Evolutionary conservation across 148 eudicot genomes (phyloP).

Genomic region (Rhododendron griersonianum): DNA sequence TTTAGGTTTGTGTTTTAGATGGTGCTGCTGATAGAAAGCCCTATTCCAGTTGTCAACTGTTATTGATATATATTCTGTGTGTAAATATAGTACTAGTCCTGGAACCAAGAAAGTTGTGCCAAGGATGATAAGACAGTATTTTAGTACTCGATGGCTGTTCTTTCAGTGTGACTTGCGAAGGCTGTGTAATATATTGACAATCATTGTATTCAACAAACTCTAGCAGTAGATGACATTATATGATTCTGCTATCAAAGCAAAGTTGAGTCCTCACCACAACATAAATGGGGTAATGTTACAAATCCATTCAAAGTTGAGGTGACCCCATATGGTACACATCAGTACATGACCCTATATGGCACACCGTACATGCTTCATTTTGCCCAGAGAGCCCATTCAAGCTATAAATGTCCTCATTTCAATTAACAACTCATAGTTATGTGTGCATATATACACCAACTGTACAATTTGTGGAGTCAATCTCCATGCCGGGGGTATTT

Average conservation of each 20-base stretch:
- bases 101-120: not conserved
- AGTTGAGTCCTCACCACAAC: not conserved
- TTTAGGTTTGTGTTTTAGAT: not conserved
- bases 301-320: not conserved
- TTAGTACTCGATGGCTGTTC: not conserved
- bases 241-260: not conserved
- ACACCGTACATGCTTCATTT: not conserved
- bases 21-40: not conserved
- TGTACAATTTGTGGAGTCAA: not conserved
- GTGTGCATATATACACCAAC: not conserved
- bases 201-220: not conserved
- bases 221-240: not conserved
- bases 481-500: conserved; percentile 38
- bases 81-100: not conserved
- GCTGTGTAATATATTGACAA: not conserved
- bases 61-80: not conserved
- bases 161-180: not conserved
- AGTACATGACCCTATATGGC: not conserved
- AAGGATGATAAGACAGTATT: not conserved
- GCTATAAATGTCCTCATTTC: not conserved
- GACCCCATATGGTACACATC: not conserved
- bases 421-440: not conserved
- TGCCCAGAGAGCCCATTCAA: not conserved
- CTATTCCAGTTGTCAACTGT: not conserved
- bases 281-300: not conserved